Evolutionary conservation across 441 rosid genomes (phyloP), one percentile per base, ranked within the genome.

Genomic region (Iberis amara): DNA sequence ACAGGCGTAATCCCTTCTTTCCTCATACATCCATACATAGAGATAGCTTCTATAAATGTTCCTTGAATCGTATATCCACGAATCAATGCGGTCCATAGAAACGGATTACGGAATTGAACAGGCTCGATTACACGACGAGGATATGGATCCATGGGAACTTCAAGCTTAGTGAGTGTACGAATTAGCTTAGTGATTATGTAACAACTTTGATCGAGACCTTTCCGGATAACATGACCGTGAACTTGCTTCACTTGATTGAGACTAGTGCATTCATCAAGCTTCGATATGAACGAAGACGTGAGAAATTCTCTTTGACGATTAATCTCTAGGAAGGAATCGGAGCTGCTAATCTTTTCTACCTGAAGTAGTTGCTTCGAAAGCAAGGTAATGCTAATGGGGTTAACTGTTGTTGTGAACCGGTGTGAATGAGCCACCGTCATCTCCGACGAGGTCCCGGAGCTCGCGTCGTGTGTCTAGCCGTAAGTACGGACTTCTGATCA

Each of bases 21-120:
- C 54, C 94, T 77, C 96, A 85, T 85, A 10, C 52, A 26, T 36
- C 64, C 27, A 32, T 79, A 87, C 55, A 81, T 50, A 11, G 51
- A 35, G 43, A 77, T 11, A 2, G 85, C 65, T 13, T 79, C 75
- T 3, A 11, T 5, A 2, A 80, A 28, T 4, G 39, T 14, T 5
- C 79, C 80, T 53, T 77, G 72, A 12, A 68, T 39, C 13, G 72
- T 52, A 45, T 83, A 81, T 0, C 85, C 90, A n/a, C 98, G 75
- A 42, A 90, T 75, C 31, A 87, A 69, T 6, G 92, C 81, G 1
- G 92, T 84, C 74, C 80, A 87, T 3, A 87, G 76, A 72, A 87
- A 90, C 0, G 96, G 82, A 40, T 80, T 85, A 0, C 78, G 85
- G 57, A 52, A 53, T 0, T 53, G 28, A 44, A 85, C 86, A 51